Evolutionary conservation across 2,329 filamentous ascomycete genomes (phyloP), one percentile per base, ranked within the genome.

Genomic region (Trichoderma sp.): DNA sequence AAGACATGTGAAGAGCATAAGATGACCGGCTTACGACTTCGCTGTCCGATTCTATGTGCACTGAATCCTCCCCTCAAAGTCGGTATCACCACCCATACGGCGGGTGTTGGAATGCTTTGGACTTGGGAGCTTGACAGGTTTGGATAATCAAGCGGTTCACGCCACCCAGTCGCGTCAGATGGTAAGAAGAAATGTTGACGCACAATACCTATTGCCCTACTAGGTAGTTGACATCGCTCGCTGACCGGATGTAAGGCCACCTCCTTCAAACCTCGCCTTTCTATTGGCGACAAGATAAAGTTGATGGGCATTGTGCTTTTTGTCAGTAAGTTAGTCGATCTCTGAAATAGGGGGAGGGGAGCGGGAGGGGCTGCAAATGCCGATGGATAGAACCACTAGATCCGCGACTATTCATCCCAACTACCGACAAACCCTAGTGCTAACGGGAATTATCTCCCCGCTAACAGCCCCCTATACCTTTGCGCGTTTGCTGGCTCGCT

Each of bases 221-320:
- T 35, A 14, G 7, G 19, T 65, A 14, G 29, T 37, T 57, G 52
- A 65, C 24, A 55, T 10, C 5, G 37, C 11, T 55, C 10, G 49
- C 21, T 49, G 24, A 49, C n/a, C n/a, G 21, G 16, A 33, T 29
- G 11, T n/a, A 21, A 70, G 63, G 53, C 29, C 14, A 14, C 47
- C 49, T 24, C 68, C 27, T 57, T 68, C 60, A 74, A 73, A 49
- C 74, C 73, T n/a, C 65, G 68, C 27, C 70, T 75, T 29, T 74
- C 72, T 16, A 47, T 72, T 31, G 40, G 69, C 14, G 74, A 75
- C 64, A 72, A 66, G 21, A 24, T 72, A 14, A 57, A 58, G 19
- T 24, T 75, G 55, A 21, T 69, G 2, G 31, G 69, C 16, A 71
- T 72, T 24, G 21, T 71, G 5, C 35, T 72, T 35, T 70, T 65